Conservation (phyloP, 2,329 filamentous ascomycete species). For the Pseudopyricularia javanii region DNA sequence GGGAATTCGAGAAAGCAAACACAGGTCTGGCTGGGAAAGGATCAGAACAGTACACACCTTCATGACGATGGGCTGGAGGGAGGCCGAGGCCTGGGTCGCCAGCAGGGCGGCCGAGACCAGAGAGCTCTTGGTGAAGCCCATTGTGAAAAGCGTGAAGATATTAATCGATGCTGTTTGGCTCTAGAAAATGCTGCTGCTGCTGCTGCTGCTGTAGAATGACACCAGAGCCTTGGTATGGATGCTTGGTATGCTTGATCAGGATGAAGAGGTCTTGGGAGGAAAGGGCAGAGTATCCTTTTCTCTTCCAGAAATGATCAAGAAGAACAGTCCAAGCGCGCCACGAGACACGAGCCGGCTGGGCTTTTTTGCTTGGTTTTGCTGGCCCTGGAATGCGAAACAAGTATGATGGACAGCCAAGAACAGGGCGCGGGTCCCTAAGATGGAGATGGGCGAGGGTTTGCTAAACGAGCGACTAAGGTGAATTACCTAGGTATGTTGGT, state of each 20-base stretch:
- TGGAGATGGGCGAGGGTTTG: background rate
- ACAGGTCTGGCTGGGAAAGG: no score
- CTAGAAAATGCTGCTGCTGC: background rate
- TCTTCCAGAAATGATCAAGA: background rate
- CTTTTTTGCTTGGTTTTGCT: background rate
- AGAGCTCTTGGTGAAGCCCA: slow-evolving; percentile 14
- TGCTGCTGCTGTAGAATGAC: no score
- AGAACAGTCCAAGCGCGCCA: background rate
- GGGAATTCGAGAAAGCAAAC: background rate
- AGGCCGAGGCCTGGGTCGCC: slow-evolving; percentile 26
- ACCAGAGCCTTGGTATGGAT: no score
- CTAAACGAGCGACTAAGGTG: background rate
- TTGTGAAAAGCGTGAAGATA: slow-evolving; percentile 4
- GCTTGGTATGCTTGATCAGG: background rate
- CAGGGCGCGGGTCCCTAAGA: background rate
- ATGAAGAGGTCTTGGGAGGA: background rate
- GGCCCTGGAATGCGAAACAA: background rate
- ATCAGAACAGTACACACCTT: slow-evolving; percentile 38
- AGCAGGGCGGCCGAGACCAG: slow-evolving; percentile 19
- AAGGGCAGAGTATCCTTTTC: background rate
- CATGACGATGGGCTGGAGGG: slow-evolving; percentile 49
- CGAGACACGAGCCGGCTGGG: background rate
- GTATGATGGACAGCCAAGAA: background rate
- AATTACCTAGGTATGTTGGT: no score
- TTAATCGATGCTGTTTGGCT: background rate